Evolutionary conservation across 768 basidiomycete species (phyloP), one percentile per base, ranked within the genome.

Genomic region (Serendipita sp.): DNA sequence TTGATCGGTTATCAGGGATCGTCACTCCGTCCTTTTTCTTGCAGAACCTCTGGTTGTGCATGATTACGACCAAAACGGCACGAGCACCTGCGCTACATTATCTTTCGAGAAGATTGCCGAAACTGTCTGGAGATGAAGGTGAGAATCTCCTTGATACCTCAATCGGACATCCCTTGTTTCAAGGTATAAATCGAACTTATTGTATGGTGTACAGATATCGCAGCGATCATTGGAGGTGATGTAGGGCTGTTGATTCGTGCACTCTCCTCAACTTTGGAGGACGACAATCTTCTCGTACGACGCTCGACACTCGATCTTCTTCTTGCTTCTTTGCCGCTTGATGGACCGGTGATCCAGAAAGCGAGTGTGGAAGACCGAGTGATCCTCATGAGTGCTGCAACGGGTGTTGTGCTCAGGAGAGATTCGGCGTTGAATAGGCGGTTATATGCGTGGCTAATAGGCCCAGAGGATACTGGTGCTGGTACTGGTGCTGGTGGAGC

Each of bases 161-260:
- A 24, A 41, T 32, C 32, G 28, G 45, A 65, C 56, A 48, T 65
- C 41, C 68, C 28, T 35, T 35, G 37, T 28, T 60, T 46, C 24
- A 24, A 24, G 24, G 24, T 24, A 24, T 24, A 24, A 24, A 0
- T 24, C 24, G 1, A 58, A 44, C 28, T 54, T 53, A 45, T 18
- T 51, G 67, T 24, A 24, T 53, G 56, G 11, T 0, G 58, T 64
- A 35, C 53, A 79, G 89, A 89, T 69, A 83, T 91, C 30, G 80
- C 82, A 0, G 74, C 78, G 3, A 83, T 91, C 35, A 82, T 92
- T 10, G 93, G 92, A 2, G 81, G 83, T 54, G 92, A 96, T 70
- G 83, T 92, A 56, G 96, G 95, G 1, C 78, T 98, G 60, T 91
- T 98, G 88, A 87, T 98, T 64, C 83, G 96, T 53, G 95, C 91